phyloP scores from a whole-genome alignment of 768 basidiomycete genomes.

The Trametes maxima region DNA sequence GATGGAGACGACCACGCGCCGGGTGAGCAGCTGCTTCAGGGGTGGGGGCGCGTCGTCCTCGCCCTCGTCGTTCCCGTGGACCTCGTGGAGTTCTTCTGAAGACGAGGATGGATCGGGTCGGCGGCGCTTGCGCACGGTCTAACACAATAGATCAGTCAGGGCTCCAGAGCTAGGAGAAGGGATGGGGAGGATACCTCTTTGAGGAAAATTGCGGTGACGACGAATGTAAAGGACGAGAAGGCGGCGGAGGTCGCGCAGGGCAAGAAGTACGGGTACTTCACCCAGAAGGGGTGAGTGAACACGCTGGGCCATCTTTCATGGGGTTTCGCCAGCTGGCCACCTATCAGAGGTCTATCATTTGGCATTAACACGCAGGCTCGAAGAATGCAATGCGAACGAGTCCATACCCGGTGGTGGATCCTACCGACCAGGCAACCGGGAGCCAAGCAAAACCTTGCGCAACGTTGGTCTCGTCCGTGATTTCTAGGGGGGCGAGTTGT shows the following conservation, averaged over 20 bases:
- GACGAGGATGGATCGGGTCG: neutral
- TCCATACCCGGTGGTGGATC: conserved; percentile 32
- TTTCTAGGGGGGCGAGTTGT: conserved; percentile 23
- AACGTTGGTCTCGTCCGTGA: conserved; percentile 40
- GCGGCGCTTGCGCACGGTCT: conserved; percentile 6
- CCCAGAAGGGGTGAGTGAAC: conserved; percentile 36
- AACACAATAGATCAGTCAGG: neutral
- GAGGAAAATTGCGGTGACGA: conserved; percentile 31
- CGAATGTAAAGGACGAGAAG: conserved; percentile 31
- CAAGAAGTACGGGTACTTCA: conserved; percentile 39
- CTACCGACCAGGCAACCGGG: conserved; percentile 36
- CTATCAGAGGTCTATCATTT: conserved; percentile 34
- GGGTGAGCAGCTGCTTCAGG: conserved; percentile 33
- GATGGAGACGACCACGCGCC: conserved; percentile 37
- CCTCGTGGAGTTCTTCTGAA: neutral
- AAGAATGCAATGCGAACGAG: too few relatives aligned
- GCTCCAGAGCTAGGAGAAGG: neutral
- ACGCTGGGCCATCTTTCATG: conserved; percentile 35
- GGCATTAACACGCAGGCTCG: neutral
- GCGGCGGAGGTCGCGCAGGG: conserved; percentile 35
- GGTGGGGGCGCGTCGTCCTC: conserved; percentile 15
- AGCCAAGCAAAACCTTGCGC: conserved; percentile 36
- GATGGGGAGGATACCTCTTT: conserved; percentile 33
- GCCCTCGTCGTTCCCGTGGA: neutral
- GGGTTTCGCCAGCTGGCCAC: conserved; percentile 38